These are phyloP conservation scores for Passalora sequoiae DNA, from an alignment of 2,329 filamentous ascomycete genomes.

Conservation along the genomic window DNA sequence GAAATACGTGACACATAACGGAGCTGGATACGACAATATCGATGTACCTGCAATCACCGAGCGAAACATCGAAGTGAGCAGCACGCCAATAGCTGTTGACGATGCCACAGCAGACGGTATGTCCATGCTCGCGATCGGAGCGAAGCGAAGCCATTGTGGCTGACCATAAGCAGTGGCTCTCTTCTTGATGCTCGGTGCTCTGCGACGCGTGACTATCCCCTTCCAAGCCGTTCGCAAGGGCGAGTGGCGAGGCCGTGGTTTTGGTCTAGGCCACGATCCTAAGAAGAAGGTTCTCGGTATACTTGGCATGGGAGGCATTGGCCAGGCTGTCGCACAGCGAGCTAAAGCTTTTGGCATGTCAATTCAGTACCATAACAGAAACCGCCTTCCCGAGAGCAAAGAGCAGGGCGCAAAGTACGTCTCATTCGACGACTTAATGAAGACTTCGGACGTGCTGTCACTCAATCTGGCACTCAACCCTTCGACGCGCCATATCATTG, in stretches of 20 bases:
- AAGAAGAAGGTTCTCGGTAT: conserved; percentile 52
- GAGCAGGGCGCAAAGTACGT: conserved; percentile 49
- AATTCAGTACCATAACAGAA: conserved; percentile 56
- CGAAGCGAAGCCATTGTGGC: no score
- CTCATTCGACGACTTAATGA: conserved; percentile 51
- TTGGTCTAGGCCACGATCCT: conserved; percentile 49
- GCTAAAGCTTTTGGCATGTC: conserved; percentile 53
- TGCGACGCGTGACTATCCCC: conserved; percentile 46
- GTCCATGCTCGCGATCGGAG: no score
- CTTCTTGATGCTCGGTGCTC: conserved; percentile 49
- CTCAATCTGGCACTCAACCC: conserved; percentile 50
- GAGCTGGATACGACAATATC: conserved; percentile 37
- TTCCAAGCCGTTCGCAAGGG: conserved; percentile 45
- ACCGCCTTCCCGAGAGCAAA: conserved; percentile 37
- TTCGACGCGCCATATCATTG: conserved; percentile 51
- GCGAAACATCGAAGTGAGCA: conserved; percentile 40
- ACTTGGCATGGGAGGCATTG: conserved; percentile 58
- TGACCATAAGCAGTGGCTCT: conserved; percentile 44
- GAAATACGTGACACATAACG: conserved; percentile 45
- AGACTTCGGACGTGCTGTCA: conserved; percentile 51
- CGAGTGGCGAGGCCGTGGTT: conserved; percentile 42
- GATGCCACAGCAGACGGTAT: conserved; percentile 44
- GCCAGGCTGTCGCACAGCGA: conserved; percentile 45
- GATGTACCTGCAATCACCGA: conserved; percentile 32
- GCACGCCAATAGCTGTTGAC: conserved; percentile 47